Evolutionary conservation across 805 yeast genomes (phyloP), one percentile per base, ranked within the genome.

Genomic region (Vanderwaltozyma yarrowii): DNA sequence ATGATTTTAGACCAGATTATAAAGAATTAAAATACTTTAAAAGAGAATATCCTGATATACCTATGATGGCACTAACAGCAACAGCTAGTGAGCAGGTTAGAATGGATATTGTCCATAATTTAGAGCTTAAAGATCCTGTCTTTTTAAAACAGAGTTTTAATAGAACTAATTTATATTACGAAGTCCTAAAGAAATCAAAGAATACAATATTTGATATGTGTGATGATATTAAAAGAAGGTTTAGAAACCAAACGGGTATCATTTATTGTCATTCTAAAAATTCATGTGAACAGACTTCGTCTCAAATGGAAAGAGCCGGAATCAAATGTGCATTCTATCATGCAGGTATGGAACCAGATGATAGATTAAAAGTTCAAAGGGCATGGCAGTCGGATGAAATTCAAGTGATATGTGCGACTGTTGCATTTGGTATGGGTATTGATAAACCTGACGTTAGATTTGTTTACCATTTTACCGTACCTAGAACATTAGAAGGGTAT

Each of bases 341-440:
- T 63, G 97, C 97, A 0, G 96, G 97, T n/a, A 77, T 92, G 92
- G 66, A 71, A 9, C 70, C 88, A 0, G 82, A 81, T 12, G 86
- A 80, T 23, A 68, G 97, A 42, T 62, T 73, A 16, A 45, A 58
- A 3, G 76, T 86, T n/a, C 98, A 92, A 59, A 65, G 65, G 17
- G 66, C 62, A 24, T 92, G 98, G 98, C 98, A 92, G 58, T 54
- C 62, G 2, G 80, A 81, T 39, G 56, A 60, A 16, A 62, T 80
- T 17, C 80, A 79, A 53, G 80, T 88, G 1, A 87, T 92, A 12
- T 89, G 96, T 64, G 98, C 98, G 0, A 92, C 98, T 0, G 82
- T 92, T 51, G 98, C 98, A 0, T 92, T 92, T 69, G 98, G 98
- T 20, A 92, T 92, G 98, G 98, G 98, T 34, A 89, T 92, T 40